Percentiles rank a stretch among this genome's conserved stretches.
These are phyloP conservation scores for Acorus calamus DNA, from an alignment of 106 monocot species.

Conservation along the genomic window DNA sequence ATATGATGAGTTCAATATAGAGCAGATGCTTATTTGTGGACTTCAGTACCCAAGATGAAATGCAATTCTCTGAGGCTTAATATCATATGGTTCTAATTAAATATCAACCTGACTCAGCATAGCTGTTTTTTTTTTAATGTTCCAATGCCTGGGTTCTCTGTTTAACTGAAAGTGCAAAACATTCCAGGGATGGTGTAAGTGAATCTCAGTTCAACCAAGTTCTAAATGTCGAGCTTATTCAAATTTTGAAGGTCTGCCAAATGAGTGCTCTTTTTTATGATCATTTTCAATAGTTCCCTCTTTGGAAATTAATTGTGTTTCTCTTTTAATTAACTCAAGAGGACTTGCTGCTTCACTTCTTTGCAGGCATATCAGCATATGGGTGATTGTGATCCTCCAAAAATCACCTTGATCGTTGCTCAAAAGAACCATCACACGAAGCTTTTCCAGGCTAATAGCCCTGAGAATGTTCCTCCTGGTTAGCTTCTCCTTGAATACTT, in stretches of 20 bases:
- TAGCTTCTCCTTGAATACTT: background rate
- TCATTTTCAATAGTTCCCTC: background rate
- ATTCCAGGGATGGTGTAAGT: conserved; percentile 62
- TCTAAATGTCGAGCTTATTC: conserved; percentile 55
- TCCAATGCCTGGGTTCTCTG: too few relatives aligned
- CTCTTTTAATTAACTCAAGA: background rate
- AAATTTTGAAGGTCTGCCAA: conserved; percentile 45
- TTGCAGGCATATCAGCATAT: conserved; percentile 50
- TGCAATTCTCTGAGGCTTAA: too few relatives aligned
- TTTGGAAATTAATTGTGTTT: background rate
- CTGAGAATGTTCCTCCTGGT: conserved; percentile 81
- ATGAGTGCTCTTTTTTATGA: background rate
- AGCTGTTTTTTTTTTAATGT: conserved; percentile 1
- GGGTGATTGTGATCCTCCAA: conserved; percentile 44
- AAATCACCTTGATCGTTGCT: conserved; percentile 53
- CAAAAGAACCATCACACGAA: conserved; percentile 50
- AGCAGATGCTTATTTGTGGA: too few relatives aligned
- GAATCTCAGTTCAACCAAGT: conserved; percentile 72
- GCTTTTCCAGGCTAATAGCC: conserved; percentile 36
- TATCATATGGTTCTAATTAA: too few relatives aligned
- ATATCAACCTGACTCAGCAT: background rate
- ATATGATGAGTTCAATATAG: background rate
- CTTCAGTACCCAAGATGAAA: too few relatives aligned
- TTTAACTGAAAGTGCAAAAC: background rate
- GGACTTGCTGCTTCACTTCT: background rate